Evolutionary conservation across 2,329 filamentous ascomycete genomes (phyloP), one percentile per base, ranked within the genome.

Genomic region (Nectriaceae sp.): DNA sequence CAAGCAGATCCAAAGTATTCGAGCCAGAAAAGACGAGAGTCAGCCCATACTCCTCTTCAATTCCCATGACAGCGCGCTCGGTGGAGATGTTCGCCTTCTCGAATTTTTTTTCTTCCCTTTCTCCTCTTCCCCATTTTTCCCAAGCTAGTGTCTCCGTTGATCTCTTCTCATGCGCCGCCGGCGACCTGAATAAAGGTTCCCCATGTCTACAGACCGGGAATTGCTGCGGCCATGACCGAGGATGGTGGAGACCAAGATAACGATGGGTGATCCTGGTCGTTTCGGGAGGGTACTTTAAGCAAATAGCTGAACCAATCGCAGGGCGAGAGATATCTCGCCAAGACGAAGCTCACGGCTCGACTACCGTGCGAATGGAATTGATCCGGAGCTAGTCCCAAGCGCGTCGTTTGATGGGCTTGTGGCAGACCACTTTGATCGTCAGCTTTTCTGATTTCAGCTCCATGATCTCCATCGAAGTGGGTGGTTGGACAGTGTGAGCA

Each of bases 181-280:
- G 26, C 26, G 26, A 10, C 26, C 26, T n/a, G n/a, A n/a, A n/a
- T n/a, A 15, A 37, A 18, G 33, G 6, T 11, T 54, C 53, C 52
- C 52, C 53, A 54, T 52, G 47, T 37, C 44, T 16, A 33, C 48
- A 43, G 44, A 6, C 41, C 40, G 50, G 49, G 31, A 52, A 52
- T 53, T 33, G 43, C 44, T 35, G 51, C 42, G 50, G 48, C 48
- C 59, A 54, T 43, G 46, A 35, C 57, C 56, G 59, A 56, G 54
- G 43, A 50, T 43, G 46, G 59, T 56, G 59, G 55, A 50, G 56
- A 42, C 26, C 52, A 36, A 47, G 59, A 62, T 59, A 60, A 53
- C 40, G 47, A 46, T 42, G 33, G 33, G 6, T 18, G 10, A 18
- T 6, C 18, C 33, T 37, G 10, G 33, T 40, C 5, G 6, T 10